Evolutionary conservation across 2,329 filamentous ascomycete species (phyloP), one percentile per base, ranked within the genome.

Genomic region (Paracamarosporium sp.): DNA sequence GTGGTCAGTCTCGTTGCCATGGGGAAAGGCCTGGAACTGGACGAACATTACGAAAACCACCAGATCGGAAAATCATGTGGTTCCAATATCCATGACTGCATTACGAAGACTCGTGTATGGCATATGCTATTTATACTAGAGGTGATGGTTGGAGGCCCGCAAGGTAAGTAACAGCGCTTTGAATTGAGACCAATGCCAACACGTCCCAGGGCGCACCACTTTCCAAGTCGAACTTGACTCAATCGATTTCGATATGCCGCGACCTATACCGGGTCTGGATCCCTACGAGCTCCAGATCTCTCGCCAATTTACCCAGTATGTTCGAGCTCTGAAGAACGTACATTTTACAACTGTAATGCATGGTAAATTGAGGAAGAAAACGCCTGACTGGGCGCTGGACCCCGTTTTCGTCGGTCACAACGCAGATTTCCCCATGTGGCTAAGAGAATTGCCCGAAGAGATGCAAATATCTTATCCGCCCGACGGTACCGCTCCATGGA

Each of bases 1-100:
- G 88, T 96, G 20, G 94, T 97, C 52, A 92, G 93, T 59, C 92
- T 94, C 62, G 90, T 96, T 7, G 90, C 93, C 45, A 97, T 98
- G 92, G 92, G 88, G 25, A 95, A 96, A 70, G 94, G 97, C 72
- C 82, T 98, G 30, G 92, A 93, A 20, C 81, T 98, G 5, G 89
- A 97, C 71, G 92, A 97, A 63, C 94, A 98, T 77, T 88, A 88
- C 60, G 88, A 90, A 57, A 86, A 88, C 43, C 95, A 98, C 74
- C 85, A 89, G 61, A 85, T 86, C 51, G 91, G 90, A 22, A 85
- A 85, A 53, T 75, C 84, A 0, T 98, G 95, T 72, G 88, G 86
- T 5, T 88, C 88, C 17, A 84, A 82, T 56, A 81, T 86, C 0
- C 81, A 87, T 6, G 94, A 98, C 50, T 98, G 94, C 72, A 82